phyloP scores from a whole-genome alignment of 306 rosid species.

The Canavalia gladiata region DNA sequence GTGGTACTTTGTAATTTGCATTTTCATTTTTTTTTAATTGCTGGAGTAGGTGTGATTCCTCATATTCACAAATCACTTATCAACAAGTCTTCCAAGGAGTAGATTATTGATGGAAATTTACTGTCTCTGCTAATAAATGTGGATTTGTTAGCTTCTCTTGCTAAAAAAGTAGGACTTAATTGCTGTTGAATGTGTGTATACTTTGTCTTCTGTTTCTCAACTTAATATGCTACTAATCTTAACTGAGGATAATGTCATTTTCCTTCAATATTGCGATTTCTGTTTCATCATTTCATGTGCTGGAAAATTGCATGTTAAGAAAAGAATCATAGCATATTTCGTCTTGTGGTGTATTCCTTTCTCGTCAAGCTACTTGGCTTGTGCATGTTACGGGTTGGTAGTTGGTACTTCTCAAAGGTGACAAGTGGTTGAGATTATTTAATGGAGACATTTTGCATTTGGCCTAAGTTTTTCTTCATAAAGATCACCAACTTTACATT shows the following conservation, averaged over 20 bases:
- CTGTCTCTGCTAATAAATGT: conserved; percentile 1
- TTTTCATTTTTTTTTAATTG: conserved; percentile 49
- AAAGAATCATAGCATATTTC: conserved; percentile 6
- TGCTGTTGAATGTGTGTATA: conserved; percentile 25
- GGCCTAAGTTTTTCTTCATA: not conserved
- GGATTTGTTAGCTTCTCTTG: too few relatives aligned
- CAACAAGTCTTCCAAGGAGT: conserved; percentile 83
- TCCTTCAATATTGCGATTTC: conserved; percentile 33
- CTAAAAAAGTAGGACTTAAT: too few relatives aligned
- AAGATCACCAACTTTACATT: not conserved
- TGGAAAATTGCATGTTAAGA: conserved; percentile 16
- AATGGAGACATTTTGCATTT: not conserved
- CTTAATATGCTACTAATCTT: conserved; percentile 45
- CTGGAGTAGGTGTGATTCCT: conserved; percentile 83
- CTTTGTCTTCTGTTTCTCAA: conserved; percentile 32
- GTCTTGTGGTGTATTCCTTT: conserved; percentile 5
- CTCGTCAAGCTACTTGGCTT: not conserved
- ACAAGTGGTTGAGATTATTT: not conserved
- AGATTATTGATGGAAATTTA: conserved; percentile 34
- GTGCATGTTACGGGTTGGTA: conserved; percentile 17
- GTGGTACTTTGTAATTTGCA: not conserved
- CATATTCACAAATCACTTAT: conserved; percentile 83
- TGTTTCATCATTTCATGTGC: conserved; percentile 25
- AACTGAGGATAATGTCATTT: conserved; percentile 46
- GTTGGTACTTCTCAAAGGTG: not conserved